Base-by-base conservation (phyloP, 441 rosid genomes). In the Adansonia gregorii region DNA sequence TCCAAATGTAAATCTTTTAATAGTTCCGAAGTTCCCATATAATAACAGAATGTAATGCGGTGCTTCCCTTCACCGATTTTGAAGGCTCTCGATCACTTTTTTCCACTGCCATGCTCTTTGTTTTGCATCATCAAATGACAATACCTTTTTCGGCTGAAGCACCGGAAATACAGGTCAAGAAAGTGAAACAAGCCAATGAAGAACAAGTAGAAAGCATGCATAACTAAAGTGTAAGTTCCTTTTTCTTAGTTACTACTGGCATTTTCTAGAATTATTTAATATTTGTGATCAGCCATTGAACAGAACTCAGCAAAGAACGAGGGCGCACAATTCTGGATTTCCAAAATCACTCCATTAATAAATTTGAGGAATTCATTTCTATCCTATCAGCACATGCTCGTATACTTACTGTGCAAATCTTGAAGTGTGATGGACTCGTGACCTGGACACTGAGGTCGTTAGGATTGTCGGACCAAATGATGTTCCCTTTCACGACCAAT, bases 21-120 rank as follows among this genome's bases (percentile, higher is more conserved):
- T 56, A 55, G 52, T 72, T 78, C 52, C 80, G 22, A 22, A 1
- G 20, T 80, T 78, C 67, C 74, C 78, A 85, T 67, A 76, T 64
- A 49, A 56, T 65, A 78, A 54, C 51, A 48, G 67, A 70, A 78
- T 56, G 64, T 67, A 81, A 81, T 82, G 41, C 6, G 8, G n/a
- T 20, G 67, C 73, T 58, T 52, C 24, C 59, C 64, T 63, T 89
- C 89, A 94, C 78, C 84, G 93, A 78, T 84, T 92, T 78, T 97
- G 99, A 79, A 97, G 97, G 83, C 88, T 79, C 86, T 97, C 98
- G 2, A 97, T 97, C 8, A 94, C 98, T 83, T 92, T 93, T 83
- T 97, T 94, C 99, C 99, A 97, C 79, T 97, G 99, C 87, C 86
- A 83, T 17, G 98, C 97, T 86, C 98, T 86, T 82, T 93, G 98